Percentiles rank a stretch among this genome's conserved stretches.
Conservation (phyloP, 1,139 yeast genomes). For the Suhomyces kunorum region DNA sequence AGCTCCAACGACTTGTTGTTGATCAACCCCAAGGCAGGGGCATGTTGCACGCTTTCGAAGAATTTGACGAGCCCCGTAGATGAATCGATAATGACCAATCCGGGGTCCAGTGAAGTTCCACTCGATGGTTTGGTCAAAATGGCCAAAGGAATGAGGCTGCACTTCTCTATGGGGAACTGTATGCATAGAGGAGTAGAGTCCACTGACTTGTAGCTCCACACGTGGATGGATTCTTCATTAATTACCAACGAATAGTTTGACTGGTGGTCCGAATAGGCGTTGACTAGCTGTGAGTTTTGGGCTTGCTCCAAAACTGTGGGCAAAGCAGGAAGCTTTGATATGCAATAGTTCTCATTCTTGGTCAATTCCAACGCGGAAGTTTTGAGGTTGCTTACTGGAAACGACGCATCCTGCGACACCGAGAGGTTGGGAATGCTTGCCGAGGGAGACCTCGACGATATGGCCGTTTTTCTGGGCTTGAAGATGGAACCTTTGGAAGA, state of each 20-base stretch:
- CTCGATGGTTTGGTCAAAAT: slow-evolving; percentile 67
- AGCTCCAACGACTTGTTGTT: slow-evolving; percentile 43
- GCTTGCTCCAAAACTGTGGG: slow-evolving; percentile 46
- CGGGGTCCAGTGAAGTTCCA: slow-evolving; percentile 62
- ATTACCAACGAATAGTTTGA: slow-evolving; percentile 59
- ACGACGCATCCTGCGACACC: neutral
- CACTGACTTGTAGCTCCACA: slow-evolving; percentile 69
- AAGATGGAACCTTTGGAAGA: slow-evolving; percentile 11
- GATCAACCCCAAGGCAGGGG: slow-evolving; percentile 65
- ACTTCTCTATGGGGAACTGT: slow-evolving; percentile 39
- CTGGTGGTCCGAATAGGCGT: slow-evolving; percentile 55
- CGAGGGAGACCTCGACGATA: slow-evolving; percentile 5
- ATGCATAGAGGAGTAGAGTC: slow-evolving; percentile 60
- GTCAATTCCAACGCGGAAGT: slow-evolving; percentile 50
- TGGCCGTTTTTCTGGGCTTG: slow-evolving; percentile 12
- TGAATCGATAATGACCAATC: slow-evolving; percentile 61
- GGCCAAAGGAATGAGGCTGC: slow-evolving; percentile 49
- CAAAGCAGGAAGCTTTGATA: slow-evolving; percentile 58
- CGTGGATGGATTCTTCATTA: slow-evolving; percentile 53
- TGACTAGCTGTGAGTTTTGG: slow-evolving; percentile 22
- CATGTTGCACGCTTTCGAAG: slow-evolving; percentile 68
- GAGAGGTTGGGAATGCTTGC: neutral
- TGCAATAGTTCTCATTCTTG: slow-evolving; percentile 59
- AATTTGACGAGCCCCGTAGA: slow-evolving; percentile 57
- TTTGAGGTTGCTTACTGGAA: slow-evolving; percentile 3